Evolutionary conservation across 2,329 filamentous ascomycete genomes (phyloP).

Genomic region (Blastomyces emzantsi): DNA sequence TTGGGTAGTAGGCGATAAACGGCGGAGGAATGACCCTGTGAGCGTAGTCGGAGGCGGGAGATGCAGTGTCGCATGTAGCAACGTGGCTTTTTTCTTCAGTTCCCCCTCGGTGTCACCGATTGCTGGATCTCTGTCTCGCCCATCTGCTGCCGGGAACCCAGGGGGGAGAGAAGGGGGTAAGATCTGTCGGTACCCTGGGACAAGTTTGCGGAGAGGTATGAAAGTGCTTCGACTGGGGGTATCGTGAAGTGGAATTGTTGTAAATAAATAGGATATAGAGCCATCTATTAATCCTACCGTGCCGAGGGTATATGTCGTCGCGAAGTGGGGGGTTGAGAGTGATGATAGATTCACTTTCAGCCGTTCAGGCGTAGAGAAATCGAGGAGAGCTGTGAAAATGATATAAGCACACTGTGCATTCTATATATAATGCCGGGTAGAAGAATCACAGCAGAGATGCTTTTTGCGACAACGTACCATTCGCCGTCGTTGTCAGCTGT

Average conservation of each 20-base stretch:
- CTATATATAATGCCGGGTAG: background rate
- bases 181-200: constrained; percentile 74
- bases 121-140: background rate
- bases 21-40: constrained; percentile 73
- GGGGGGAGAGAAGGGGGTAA: constrained; percentile 36
- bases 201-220: constrained; percentile 66
- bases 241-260: constrained; percentile 65
- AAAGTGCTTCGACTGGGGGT: constrained; percentile 59
- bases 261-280: constrained; percentile 95
- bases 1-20: constrained; percentile 68
- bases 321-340: constrained; percentile 84
- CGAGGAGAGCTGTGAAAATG: constrained; percentile 58
- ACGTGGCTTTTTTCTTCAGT: constrained; percentile 31
- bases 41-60: constrained; percentile 65
- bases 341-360: constrained; percentile 82
- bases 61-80: constrained; percentile 39
- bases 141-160: constrained; percentile 20
- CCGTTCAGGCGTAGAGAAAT: constrained; percentile 78
- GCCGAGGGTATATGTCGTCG: constrained; percentile 85
- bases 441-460: background rate
- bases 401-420: constrained; percentile 16
- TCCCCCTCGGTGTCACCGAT: background rate
- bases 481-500: constrained; percentile 70
- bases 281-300: constrained; percentile 88
- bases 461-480: constrained; percentile 47